Evolutionary conservation across 495 filamentous ascomycete genomes (phyloP), one percentile per base, ranked within the genome.

Genomic region (Antarctomyces pellizariae): DNA sequence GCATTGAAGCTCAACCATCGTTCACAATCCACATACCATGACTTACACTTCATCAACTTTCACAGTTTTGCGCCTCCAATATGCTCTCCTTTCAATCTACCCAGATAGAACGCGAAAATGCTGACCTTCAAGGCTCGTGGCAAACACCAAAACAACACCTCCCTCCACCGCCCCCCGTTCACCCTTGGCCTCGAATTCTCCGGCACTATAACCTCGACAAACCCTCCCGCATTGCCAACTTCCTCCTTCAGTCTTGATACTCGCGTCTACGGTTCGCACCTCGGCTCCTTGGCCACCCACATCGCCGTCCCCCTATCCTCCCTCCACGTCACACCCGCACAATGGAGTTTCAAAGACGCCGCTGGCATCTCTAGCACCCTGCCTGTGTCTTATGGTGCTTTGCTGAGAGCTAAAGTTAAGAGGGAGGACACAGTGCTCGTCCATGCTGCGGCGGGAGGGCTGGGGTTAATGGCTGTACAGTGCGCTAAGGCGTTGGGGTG

Each of bases 401-500:
- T 76, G 13, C 64, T 75, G 13, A 42, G 69, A 14, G 70, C 61
- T 1, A 51, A 57, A 2, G 45, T 71, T 5, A 56, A 68, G 39
- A 43, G 49, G 9, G 67, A 66, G 1, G 70, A 74, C 13, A 39
- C 33, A 1, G 30, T 36, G 2, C 24, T 36, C 3, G 24, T 39
- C 7, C 33, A 75, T 46, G 70, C 68, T 16, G 67, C 67, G 1
- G 70, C 70, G 1, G 70, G 70, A 2, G 70, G 68, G 0, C 66
- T 75, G 0, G 67, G 67, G 1, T 44, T 73, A 14, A 62, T 67
- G 5, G 67, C 67, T 11, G 65, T 73, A 16, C 67, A 73, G 42
- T 56, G 72, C 31, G 67, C 67, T 2, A 74, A 73, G 48, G 69
- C 65, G 1, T 54, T 54, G 34, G 70, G 69, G 0, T 67, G 68